These are phyloP conservation scores for Eruca vesicaria DNA, from an alignment of 441 rosid genomes.

Conservation along the genomic window DNA sequence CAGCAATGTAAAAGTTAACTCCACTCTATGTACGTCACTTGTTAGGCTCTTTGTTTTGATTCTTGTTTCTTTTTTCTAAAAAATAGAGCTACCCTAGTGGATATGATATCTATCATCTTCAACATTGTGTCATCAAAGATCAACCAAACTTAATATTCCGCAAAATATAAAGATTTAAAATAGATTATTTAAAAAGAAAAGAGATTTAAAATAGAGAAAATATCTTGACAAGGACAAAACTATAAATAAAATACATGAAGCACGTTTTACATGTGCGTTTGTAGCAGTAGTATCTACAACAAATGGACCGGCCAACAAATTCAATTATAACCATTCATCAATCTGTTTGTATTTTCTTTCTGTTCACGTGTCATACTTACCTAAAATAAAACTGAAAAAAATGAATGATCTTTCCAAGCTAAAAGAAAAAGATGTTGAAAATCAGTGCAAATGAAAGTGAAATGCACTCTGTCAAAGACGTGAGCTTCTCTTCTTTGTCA, in stretches of 20 bases:
- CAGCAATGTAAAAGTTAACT: neutral
- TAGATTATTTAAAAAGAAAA: too few relatives aligned
- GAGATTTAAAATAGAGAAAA: neutral
- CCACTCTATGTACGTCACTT: neutral
- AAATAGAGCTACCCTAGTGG: too few relatives aligned
- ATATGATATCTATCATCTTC: neutral
- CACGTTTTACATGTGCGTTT: conserved; percentile 22
- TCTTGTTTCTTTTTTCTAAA: conserved; percentile 14
- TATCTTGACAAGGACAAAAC: neutral
- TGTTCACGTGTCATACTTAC: conserved; percentile 9
- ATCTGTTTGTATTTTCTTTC: neutral
- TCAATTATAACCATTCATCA: conserved; percentile 10
- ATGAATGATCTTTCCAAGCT: neutral
- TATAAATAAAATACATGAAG: neutral
- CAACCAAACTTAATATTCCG: neutral
- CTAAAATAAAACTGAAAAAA: neutral
- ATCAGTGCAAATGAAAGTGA: neutral
- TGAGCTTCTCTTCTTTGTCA: conserved; percentile 1
- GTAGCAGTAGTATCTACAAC: conserved; percentile 14
- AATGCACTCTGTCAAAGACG: neutral
- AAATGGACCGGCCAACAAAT: conserved; percentile 34
- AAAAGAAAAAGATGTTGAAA: neutral
- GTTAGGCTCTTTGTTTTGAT: conserved; percentile 27
- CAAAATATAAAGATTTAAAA: neutral
- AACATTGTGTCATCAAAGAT: neutral